Evolutionary conservation across 371 early-diverging fungal species (phyloP).

Genomic region (Circinella minor): DNA sequence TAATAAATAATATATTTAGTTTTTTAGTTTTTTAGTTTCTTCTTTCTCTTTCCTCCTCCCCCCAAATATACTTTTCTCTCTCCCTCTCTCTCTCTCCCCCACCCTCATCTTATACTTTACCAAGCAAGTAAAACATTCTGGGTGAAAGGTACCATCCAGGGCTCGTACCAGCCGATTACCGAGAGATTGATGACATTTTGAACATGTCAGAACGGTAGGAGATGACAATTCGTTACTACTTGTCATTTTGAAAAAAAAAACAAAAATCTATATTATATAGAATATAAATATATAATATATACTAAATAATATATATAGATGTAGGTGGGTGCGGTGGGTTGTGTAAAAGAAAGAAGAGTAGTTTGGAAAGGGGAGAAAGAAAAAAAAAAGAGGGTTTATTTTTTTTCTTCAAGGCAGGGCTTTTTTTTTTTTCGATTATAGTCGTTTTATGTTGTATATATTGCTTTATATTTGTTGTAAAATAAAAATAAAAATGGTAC

Average conservation of each 20-base stretch:
- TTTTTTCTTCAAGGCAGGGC: too few species aligned
- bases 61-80: too few species aligned
- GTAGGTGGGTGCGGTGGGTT: too few species aligned
- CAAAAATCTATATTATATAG: not conserved
- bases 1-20: too few species aligned
- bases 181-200: constrained; percentile 29
- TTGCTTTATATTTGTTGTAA: too few species aligned
- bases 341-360: not conserved
- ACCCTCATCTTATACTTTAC: constrained; percentile 47
- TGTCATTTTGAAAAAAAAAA: not conserved
- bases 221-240: constrained; percentile 7
- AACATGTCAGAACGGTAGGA: constrained; percentile 17
- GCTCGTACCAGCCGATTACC: constrained; percentile 86
- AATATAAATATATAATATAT: not conserved
- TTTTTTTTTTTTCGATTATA: too few species aligned
- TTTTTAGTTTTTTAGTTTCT: too few species aligned
- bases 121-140: constrained; percentile 89
- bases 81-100: too few species aligned
- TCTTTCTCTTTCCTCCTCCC: too few species aligned
- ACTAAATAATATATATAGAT: not conserved
- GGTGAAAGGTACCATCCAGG: constrained; percentile 80
- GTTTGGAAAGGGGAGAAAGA: not conserved
- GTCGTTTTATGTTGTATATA: too few species aligned
- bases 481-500: too few species aligned
- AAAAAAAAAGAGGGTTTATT: not conserved